Evolutionary conservation across 768 basidiomycete genomes (phyloP), one percentile per base, ranked within the genome.

Genomic region (Boletus rubescentipes): DNA sequence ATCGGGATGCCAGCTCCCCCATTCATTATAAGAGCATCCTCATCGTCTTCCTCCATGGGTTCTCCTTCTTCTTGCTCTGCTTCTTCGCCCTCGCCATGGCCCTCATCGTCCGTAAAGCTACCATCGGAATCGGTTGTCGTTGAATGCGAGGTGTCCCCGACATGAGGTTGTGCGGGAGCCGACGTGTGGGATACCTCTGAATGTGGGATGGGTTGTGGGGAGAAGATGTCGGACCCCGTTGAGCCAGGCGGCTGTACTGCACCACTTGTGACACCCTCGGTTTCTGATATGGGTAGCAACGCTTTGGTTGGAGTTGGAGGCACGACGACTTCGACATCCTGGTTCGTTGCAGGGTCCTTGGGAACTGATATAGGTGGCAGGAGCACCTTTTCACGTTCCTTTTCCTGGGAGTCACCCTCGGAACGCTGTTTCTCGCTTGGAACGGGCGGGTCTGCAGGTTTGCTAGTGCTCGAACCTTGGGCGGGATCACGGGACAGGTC

Each of bases 1-100:
- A 93, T 81, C 20, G 96, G 96, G 53, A 98, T 98, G 34, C 97
- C 97, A 53, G 91, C 88, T 11, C 97, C 96, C 38, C 95, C 95
- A 51, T 87, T 89, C 73, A 86, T 78, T 58, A 97, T 95, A 50
- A 98, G 77, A 59, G 86, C 78, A 60, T 93, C 91, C 68, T 97
- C 95, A 53, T 97, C 93, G 55, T 96, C 93, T 46, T 72, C 69
- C 64, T 96, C 91, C 53, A 80, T 79, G 41, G 83, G 82, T 48
- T 83, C 82, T 21, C 81, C 72, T 31, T 75, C 72, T 47, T 89
- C 82, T 44, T 78, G 72, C 30, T 89, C 82, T 50, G 84, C 80
- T 54, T 89, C 85, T 59, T 88, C 87, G 5, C 83, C 84, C 58
- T 85, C 84, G 65, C 80, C 84, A 18, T 83, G 84, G 39, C 77